Base-by-base conservation (phyloP, 2,329 filamentous ascomycete genomes). In the Herpotrichia juniperi region DNA sequence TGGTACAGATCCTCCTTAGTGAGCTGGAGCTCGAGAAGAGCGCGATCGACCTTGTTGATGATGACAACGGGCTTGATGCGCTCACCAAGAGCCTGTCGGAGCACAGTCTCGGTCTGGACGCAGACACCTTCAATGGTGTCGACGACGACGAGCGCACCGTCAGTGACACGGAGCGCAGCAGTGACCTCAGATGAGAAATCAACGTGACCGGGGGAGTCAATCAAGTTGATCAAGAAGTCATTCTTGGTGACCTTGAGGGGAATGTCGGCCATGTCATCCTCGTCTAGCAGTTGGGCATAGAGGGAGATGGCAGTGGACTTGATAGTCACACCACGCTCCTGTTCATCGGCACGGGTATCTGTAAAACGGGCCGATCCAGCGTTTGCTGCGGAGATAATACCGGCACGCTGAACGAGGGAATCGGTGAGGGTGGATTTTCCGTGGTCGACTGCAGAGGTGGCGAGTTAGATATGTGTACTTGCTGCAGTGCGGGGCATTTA, bases 21-120 rank as follows among this genome's bases (percentile, higher is more conserved):
- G 75, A 97, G 88, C 85, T 99, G 94, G 63, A 99, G 88, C 83
- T 99, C 94, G 78, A 99, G 92, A 76, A 99, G 91, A 81, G 94
- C 93, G 83, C 94, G 93, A 78, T 99, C 94, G 80, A 99, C 94
- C 90, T 99, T 99, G 92, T 99, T 99, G 87, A 99, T 97, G 81
- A 97, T 90, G 78, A 97, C 87, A 75, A 99, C 93, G 74, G 94
- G 94, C 90, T 97, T 97, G 82, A 99, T 99, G 83, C 94, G 93
- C 88, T 99, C 94, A 87, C 91, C 90, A 71, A 99, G 91, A 79
- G 94, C 93, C 85, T 99, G 94, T 78, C 94, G 93, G 68, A 99
- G 87, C 74, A 99, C 94, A 76, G 94, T 99, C 89, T 99, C 94
- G 76, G 94, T 99, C 87, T 99, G 94, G 78, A 99, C 94, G 81